Percentiles rank a stretch among this genome's conserved stretches.
Evolutionary conservation across 495 filamentous ascomycete genomes (phyloP).

Genomic region (Glonium stellatum): DNA sequence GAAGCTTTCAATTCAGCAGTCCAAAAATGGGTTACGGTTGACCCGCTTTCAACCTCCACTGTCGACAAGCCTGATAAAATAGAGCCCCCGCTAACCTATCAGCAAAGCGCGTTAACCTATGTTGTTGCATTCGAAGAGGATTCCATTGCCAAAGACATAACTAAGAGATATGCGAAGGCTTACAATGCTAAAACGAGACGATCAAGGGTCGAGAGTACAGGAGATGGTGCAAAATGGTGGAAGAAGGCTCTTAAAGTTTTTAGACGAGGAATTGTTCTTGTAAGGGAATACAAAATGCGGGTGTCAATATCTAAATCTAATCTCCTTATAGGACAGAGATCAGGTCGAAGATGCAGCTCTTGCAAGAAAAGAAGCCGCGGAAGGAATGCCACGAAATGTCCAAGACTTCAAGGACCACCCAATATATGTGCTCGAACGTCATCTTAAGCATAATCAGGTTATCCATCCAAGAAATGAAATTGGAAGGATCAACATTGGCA

Average conservation of each 20-base stretch:
- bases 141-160: slow-evolving; percentile 66
- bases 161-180: slow-evolving; percentile 43
- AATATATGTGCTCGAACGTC: slow-evolving; percentile 77
- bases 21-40: slow-evolving; percentile 86
- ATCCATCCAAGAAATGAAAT: slow-evolving; percentile 62
- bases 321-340: slow-evolving; percentile 41
- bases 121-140: slow-evolving; percentile 80
- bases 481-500: slow-evolving; percentile 71
- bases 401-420: slow-evolving; percentile 93
- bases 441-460: slow-evolving; percentile 78
- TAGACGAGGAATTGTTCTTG: slow-evolving; percentile 34
- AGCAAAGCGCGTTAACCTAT: slow-evolving; percentile 69
- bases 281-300: slow-evolving; percentile 25
- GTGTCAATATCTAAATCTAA: neutral
- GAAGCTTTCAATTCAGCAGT: slow-evolving; percentile 77
- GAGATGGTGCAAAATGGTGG: slow-evolving; percentile 68
- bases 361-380: slow-evolving; percentile 56
- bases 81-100: slow-evolving; percentile 72
- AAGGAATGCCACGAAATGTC: slow-evolving; percentile 85
- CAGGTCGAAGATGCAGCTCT: slow-evolving; percentile 77
- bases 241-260: slow-evolving; percentile 53
- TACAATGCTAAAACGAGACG: slow-evolving; percentile 85
- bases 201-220: slow-evolving; percentile 62
- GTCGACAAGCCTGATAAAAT: slow-evolving; percentile 66
- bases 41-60: slow-evolving; percentile 73